A percentile compares a stretch with the other conserved stretches of the same genome.
These are phyloP conservation scores for Colletotrichum higginsianum DNA, from an alignment of 2,329 filamentous ascomycete species.

Conservation along the genomic window DNA sequence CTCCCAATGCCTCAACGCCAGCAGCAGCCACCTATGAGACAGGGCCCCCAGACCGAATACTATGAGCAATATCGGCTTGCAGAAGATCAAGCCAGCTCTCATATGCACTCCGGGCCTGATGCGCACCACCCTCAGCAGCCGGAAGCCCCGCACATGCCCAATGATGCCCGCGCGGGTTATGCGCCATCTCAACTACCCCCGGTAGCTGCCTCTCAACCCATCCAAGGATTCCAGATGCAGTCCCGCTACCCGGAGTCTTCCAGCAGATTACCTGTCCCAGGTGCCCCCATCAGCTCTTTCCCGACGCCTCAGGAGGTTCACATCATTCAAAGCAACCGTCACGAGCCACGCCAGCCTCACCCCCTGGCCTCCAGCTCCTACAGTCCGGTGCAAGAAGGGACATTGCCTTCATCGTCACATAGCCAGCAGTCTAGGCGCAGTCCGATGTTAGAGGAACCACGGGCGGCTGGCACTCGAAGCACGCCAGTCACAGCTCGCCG, in stretches of 20 bases:
- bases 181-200: constrained; percentile 19
- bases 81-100: constrained; percentile 22
- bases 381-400: constrained; percentile 30
- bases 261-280: constrained; percentile 15
- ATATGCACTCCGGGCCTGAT: constrained; percentile 3
- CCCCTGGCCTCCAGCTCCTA: constrained; percentile 30
- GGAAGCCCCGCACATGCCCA: constrained; percentile 23
- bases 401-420: constrained; percentile 28
- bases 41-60: constrained; percentile 25
- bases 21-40: constrained; percentile 25
- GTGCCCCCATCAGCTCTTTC: constrained; percentile 6
- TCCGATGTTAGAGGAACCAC: constrained; percentile 32
- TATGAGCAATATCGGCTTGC: constrained; percentile 34
- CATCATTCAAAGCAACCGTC: constrained; percentile 35
- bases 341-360: constrained; percentile 25
- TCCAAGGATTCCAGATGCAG: constrained; percentile 31
- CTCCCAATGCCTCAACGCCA: constrained; percentile 29
- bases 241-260: constrained; percentile 28
- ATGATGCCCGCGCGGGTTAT: constrained; percentile 16
- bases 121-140: constrained; percentile 13
- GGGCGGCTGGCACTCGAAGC: constrained; percentile 27
- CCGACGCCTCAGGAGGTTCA: constrained; percentile 33
- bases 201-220: constrained; percentile 14
- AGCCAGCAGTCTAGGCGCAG: constrained; percentile 33
- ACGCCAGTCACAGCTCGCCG: constrained; percentile 38